phyloP scores from a whole-genome alignment of 805 yeast genomes.

The Kodamaea kaohsiungensis region DNA sequence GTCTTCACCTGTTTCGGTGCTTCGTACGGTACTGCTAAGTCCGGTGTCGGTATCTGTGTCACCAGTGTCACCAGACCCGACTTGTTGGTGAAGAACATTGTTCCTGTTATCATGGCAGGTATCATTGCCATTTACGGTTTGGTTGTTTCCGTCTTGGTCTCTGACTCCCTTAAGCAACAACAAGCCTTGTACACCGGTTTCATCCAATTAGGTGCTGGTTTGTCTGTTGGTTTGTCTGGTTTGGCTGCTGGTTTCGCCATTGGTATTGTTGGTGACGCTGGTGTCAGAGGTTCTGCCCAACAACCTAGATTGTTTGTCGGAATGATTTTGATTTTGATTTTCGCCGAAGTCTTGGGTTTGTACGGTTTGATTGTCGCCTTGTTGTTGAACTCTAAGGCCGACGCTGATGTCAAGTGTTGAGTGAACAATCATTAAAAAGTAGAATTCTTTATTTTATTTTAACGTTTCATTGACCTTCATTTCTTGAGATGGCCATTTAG shows the following conservation, averaged over 20 bases:
- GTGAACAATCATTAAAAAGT: neutral
- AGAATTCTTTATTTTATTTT: neutral
- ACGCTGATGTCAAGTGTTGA: constrained; percentile 85
- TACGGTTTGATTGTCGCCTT: constrained; percentile 98
- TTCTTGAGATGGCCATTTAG: neutral
- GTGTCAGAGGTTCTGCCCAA: constrained; percentile 98
- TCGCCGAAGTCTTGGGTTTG: constrained; percentile 98
- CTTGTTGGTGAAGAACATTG: constrained; percentile 86
- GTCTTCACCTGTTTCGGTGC: constrained; percentile 99
- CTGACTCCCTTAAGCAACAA: constrained; percentile 83
- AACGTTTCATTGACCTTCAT: neutral
- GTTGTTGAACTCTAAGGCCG: constrained; percentile 96
- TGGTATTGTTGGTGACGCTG: constrained; percentile 99
- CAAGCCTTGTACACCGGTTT: constrained; percentile 96
- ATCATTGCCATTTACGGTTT: constrained; percentile 97
- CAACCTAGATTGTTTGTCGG: constrained; percentile 99
- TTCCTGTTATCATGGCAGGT: constrained; percentile 99
- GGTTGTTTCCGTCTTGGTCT: constrained; percentile 92
- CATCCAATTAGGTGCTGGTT: constrained; percentile 97
- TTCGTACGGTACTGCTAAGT: constrained; percentile 98
- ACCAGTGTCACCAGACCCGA: constrained; percentile 98
- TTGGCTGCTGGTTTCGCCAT: constrained; percentile 98
- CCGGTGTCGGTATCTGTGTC: constrained; percentile 99
- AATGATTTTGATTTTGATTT: constrained; percentile 96
- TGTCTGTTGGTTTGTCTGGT: constrained; percentile 95